Evolutionary conservation across 345 rosid genomes (phyloP), one percentile per base, ranked within the genome.

Genomic region (Leavenworthia alabamica): DNA sequence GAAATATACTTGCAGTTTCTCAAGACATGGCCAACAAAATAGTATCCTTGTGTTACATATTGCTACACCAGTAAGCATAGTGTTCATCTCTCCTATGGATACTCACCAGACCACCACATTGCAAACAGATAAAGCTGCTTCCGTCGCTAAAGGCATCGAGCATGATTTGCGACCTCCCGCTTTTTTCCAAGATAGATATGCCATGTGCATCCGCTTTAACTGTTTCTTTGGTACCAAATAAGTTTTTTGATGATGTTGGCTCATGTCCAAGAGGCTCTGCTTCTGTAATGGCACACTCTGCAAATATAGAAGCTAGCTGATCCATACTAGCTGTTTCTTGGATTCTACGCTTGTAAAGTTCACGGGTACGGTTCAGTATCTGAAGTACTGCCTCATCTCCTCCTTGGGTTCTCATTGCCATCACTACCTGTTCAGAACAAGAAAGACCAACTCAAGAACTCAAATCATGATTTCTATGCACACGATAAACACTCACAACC

Each of bases 41-140:
- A 28, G 17, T 28, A 51, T 54, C 8, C 9, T 3, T 46, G 40
- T 26, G 36, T 83, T 63, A 84, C 58, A 70, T 66, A 46, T 67
- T 72, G 78, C 81, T 73, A 61, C 96, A 93, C 99, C 96, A 87
- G 79, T 78, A 80, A 3, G 96, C 84, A 67, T 80, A 82, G 49
- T 90, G 99, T 79, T 90, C 90, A 19, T 94, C 99, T 79, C 73
- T 86, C 17, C 97, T 90, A 62, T 84, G 77, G 64, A 72, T 78
- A 50, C 97, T 86, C 48, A 94, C 99, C 32, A 94, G 86, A 53
- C 99, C 97, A 8, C 99, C 96, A 8, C 99, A 94, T 13, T 82
- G 82, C 71, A 94, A 68, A 69, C 97, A 90, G 27, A 87, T 80
- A 73, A 87, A 94, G 80, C 95, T 94, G 82, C 95, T 94, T 68